Percentiles rank a stretch among this genome's conserved stretches.
These are phyloP conservation scores for Aspergillus versicolor DNA, from an alignment of 2,329 filamentous ascomycete species.

Conservation along the genomic window DNA sequence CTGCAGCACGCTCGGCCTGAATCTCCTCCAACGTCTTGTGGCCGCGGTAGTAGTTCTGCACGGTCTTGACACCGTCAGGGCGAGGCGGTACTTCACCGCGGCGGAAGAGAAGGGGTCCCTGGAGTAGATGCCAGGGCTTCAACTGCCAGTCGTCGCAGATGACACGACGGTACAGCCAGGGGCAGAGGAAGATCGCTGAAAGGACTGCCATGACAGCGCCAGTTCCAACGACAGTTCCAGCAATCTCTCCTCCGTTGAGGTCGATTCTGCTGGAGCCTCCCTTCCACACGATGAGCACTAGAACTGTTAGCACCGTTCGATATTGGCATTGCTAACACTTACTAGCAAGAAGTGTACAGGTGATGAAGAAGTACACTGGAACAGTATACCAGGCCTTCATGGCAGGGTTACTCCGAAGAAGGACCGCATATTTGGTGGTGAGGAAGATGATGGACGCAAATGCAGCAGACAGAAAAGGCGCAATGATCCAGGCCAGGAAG, in stretches of 20 bases:
- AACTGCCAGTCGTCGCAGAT: conserved; percentile 18
- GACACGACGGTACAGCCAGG: conserved; percentile 17
- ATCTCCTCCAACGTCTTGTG: conserved; percentile 20
- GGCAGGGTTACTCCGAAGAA: conserved; percentile 13
- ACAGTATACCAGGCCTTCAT: conserved; percentile 14
- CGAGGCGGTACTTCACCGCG: conserved; percentile 15
- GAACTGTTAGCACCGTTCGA: not conserved
- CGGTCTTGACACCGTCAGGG: conserved; percentile 3
- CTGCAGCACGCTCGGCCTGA: conserved; percentile 11
- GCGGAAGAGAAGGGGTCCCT: conserved; percentile 18
- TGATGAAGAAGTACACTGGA: conserved; percentile 19
- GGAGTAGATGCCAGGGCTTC: conserved; percentile 13
- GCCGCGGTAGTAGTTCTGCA: conserved; percentile 19
- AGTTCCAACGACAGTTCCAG: conserved; percentile 16
- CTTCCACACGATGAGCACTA: conserved; percentile 24
- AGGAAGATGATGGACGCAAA: conserved; percentile 20
- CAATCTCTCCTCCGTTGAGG: conserved; percentile 11
- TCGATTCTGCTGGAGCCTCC: conserved; percentile 16
- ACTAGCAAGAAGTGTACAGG: conserved; percentile 18
- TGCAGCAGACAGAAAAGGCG: conserved; percentile 14
- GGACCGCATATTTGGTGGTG: conserved; percentile 16
- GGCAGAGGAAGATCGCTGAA: conserved; percentile 11
- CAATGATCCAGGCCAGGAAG: conserved; percentile 22
- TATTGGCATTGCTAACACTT: not conserved
- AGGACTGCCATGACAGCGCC: conserved; percentile 14